Evolutionary conservation across 805 yeast genomes (phyloP).

Genomic region (Wickerhamomyces pijperi): DNA sequence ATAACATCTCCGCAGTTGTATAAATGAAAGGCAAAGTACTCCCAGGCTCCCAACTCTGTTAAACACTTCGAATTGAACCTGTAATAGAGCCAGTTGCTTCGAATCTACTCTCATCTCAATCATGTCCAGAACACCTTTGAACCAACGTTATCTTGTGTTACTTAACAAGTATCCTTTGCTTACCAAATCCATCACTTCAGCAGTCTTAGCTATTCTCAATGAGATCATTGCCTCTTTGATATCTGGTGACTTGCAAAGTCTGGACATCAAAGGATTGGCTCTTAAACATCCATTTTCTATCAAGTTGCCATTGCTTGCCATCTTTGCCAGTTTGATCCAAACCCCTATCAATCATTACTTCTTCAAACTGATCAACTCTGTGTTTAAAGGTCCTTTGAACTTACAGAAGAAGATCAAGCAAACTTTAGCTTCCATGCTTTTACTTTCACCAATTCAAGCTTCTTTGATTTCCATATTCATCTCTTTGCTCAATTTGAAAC

Average conservation of each 20-base stretch:
- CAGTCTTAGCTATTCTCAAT: constrained; percentile 41
- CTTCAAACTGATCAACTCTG: constrained; percentile 32
- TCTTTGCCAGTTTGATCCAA: constrained; percentile 41
- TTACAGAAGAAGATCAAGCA: constrained; percentile 33
- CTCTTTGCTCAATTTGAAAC: constrained; percentile 32
- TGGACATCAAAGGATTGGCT: constrained; percentile 4
- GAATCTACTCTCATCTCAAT: too few species aligned
- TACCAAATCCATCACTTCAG: constrained; percentile 50
- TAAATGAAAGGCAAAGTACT: too few species aligned
- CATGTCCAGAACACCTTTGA: constrained; percentile 9
- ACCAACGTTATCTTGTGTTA: constrained; percentile 23
- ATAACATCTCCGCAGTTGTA: too few species aligned
- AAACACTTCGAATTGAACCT: too few species aligned
- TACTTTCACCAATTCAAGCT: constrained; percentile 44
- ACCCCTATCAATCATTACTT: constrained; percentile 51
- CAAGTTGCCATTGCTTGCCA: constrained; percentile 40
- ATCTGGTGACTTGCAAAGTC: constrained; percentile 31
- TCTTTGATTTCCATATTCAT: constrained; percentile 41
- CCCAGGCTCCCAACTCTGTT: too few species aligned
- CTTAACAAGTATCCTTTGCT: constrained; percentile 40
- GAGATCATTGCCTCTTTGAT: constrained; percentile 44
- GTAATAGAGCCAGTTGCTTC: too few species aligned
- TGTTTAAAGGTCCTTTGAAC: constrained; percentile 33
- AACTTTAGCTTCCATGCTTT: constrained; percentile 36
- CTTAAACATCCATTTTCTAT: constrained; percentile 16